These are phyloP conservation scores for Entomortierella lignicola DNA, from an alignment of 192 early-diverging fungal species.

Conservation along the genomic window DNA sequence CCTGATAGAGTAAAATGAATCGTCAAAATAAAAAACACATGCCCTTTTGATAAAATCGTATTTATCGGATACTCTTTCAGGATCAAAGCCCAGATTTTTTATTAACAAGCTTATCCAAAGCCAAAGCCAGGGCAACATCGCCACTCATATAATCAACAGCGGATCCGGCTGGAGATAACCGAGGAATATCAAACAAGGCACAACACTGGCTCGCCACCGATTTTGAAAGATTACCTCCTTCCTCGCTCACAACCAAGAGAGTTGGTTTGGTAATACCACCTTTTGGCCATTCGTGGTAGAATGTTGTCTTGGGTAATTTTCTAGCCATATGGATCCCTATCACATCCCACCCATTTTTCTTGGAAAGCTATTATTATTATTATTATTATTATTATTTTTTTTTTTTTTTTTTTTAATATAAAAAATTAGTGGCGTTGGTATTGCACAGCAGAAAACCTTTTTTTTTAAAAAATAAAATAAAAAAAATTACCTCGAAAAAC, in stretches of 20 bases:
- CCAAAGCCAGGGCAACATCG: neutral
- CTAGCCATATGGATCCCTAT: slow-evolving; percentile 42
- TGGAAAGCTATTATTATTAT: slow-evolving; percentile 34
- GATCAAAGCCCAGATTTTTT: neutral
- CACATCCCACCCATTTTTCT: slow-evolving; percentile 56
- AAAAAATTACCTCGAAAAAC: slow-evolving; percentile 61
- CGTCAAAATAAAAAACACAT: too few relatives aligned
- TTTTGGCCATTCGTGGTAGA: slow-evolving; percentile 6
- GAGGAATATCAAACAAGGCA: slow-evolving; percentile 64
- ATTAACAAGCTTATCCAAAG: neutral
- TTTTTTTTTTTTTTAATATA: neutral
- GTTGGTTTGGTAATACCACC: slow-evolving; percentile 24
- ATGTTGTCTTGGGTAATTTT: neutral
- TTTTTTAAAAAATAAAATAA: neutral
- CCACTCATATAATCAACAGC: neutral
- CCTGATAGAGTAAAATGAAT: too few relatives aligned
- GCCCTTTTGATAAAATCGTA: too few relatives aligned
- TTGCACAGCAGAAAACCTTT: neutral
- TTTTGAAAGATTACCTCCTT: neutral
- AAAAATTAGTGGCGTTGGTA: neutral
- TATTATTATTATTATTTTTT: too few relatives aligned
- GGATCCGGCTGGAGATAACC: neutral
- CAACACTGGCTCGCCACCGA: slow-evolving; percentile 55
- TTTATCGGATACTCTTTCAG: too few relatives aligned
- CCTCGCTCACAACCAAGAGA: slow-evolving; percentile 50